A percentile compares a stretch with the other conserved stretches of the same genome.
Conservation (phyloP, 2,329 filamentous ascomycete species). For the Coleophoma eucalyptorum region DNA sequence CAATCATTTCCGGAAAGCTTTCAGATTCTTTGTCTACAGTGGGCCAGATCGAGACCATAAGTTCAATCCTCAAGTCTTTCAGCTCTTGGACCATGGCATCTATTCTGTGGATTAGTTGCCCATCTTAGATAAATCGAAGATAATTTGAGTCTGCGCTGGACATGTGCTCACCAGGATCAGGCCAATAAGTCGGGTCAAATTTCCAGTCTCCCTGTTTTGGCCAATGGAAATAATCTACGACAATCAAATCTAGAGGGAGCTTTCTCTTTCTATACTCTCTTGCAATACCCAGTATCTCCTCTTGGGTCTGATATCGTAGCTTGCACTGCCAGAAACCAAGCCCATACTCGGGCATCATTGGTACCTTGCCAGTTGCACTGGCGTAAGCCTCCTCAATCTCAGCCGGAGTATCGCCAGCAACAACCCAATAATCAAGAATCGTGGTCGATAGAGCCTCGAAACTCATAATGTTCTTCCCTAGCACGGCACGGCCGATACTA, state of each 20-base stretch:
- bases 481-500: constrained; percentile 53
- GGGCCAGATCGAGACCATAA: constrained; percentile 70
- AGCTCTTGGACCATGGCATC: constrained; percentile 62
- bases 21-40: constrained; percentile 56
- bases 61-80: constrained; percentile 52
- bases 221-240: constrained; percentile 68
- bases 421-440: constrained; percentile 60
- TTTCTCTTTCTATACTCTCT: constrained; percentile 52
- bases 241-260: constrained; percentile 61
- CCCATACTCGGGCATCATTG: constrained; percentile 67
- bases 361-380: constrained; percentile 51
- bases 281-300: constrained; percentile 56
- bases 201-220: constrained; percentile 63
- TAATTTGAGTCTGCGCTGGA: background rate
- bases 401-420: constrained; percentile 50
- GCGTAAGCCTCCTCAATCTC: constrained; percentile 55
- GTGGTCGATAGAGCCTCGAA: constrained; percentile 58
- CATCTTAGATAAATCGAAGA: constrained; percentile 1
- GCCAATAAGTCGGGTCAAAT: constrained; percentile 62
- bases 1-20: constrained; percentile 59
- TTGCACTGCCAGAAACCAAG: constrained; percentile 69
- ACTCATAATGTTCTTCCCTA: constrained; percentile 57
- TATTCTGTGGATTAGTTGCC: constrained; percentile 8
- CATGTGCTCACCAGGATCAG: constrained; percentile 43
- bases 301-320: constrained; percentile 61